phyloP scores from a whole-genome alignment of 495 filamentous ascomycete species.

The Opeltia flavorubescens region DNA sequence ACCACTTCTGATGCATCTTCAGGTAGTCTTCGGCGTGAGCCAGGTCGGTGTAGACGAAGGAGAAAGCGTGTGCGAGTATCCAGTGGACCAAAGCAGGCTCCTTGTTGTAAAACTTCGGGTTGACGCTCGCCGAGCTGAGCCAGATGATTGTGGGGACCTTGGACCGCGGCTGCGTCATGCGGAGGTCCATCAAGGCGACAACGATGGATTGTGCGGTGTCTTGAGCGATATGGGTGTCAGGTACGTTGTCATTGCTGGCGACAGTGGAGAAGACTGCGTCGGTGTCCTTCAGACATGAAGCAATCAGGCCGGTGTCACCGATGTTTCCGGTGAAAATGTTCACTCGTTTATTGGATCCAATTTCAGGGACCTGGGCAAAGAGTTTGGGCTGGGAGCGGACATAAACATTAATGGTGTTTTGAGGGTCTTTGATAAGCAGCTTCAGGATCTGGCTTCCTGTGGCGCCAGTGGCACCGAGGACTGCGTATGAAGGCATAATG shows the following conservation, averaged over 20 bases:
- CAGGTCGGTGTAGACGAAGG: constrained; percentile 27
- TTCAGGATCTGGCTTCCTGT: constrained; percentile 20
- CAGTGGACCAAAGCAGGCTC: constrained; percentile 7
- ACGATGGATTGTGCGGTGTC: constrained; percentile 22
- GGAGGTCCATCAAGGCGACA: constrained; percentile 18
- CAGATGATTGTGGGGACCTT: constrained; percentile 25
- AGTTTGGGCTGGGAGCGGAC: constrained; percentile 27
- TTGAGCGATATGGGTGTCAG: constrained; percentile 19
- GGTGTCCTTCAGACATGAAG: constrained; percentile 18
- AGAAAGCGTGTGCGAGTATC: constrained; percentile 18
- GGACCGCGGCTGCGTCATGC: background rate
- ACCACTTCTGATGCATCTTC: constrained; percentile 22
- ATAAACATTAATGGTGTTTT: constrained; percentile 18
- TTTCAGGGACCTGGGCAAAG: constrained; percentile 16
- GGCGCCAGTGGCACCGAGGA: constrained; percentile 18
- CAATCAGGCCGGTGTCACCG: constrained; percentile 20
- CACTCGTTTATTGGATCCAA: constrained; percentile 14
- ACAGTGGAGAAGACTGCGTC: constrained; percentile 24
- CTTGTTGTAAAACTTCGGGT: constrained; percentile 18
- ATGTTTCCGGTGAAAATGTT: constrained; percentile 26
- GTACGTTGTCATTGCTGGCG: constrained; percentile 25
- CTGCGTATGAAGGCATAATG: constrained; percentile 14
- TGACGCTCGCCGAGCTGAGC: constrained; percentile 25
- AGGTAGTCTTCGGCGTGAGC: constrained; percentile 22
- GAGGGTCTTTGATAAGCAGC: constrained; percentile 19